Percentiles rank a stretch among this genome's conserved stretches.
These are phyloP conservation scores for Lodderomyces parapsilosis DNA, from an alignment of 1,139 yeast species.

Conservation along the genomic window DNA sequence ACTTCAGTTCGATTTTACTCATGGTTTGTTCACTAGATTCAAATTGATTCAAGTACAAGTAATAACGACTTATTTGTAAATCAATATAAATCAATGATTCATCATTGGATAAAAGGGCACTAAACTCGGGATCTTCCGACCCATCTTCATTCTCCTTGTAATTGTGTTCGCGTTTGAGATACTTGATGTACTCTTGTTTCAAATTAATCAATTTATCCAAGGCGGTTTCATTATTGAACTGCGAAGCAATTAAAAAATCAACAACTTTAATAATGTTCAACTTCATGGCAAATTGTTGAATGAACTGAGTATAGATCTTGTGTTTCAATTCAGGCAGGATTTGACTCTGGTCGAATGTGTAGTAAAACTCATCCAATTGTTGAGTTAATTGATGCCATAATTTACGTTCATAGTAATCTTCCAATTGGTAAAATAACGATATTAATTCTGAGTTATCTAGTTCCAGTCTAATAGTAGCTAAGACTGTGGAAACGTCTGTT, in stretches of 20 bases:
- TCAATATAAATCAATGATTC: slow-evolving; percentile 59
- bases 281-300: slow-evolving; percentile 63
- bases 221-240: slow-evolving; percentile 45
- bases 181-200: slow-evolving; percentile 46
- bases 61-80: slow-evolving; percentile 75
- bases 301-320: slow-evolving; percentile 70
- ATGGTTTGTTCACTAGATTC: slow-evolving; percentile 68
- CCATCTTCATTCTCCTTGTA: slow-evolving; percentile 21
- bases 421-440: slow-evolving; percentile 71
- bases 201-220: slow-evolving; percentile 56
- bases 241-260: slow-evolving; percentile 60
- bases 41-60: slow-evolving; percentile 56
- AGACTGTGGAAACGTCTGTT: slow-evolving; percentile 54
- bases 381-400: slow-evolving; percentile 77
- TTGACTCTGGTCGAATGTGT: slow-evolving; percentile 30
- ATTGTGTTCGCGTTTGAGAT: slow-evolving; percentile 26
- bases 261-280: slow-evolving; percentile 79
- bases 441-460: slow-evolving; percentile 62
- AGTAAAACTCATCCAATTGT: slow-evolving; percentile 59
- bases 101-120: slow-evolving; percentile 34
- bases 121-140: slow-evolving; percentile 33
- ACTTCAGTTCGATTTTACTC: slow-evolving; percentile 56
- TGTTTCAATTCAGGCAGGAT: slow-evolving; percentile 56
- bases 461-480: slow-evolving; percentile 70
- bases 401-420: slow-evolving; percentile 84